Evolutionary conservation across 1,284 basidiomycete genomes (phyloP).

Genomic region (Inonotus hispidus): DNA sequence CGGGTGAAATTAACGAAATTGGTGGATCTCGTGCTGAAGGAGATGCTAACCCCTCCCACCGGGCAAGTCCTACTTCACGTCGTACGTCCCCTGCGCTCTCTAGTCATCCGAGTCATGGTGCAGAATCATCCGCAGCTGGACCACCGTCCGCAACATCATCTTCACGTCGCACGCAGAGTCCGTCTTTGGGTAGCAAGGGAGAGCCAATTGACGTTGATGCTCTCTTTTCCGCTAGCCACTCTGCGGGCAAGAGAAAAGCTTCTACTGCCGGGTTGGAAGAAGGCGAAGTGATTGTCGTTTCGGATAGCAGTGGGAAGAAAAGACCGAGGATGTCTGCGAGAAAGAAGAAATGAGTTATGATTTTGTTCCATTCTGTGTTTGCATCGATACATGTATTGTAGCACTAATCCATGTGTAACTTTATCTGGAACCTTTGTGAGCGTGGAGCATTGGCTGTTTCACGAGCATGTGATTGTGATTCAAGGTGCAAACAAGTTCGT

Average conservation of each 20-base stretch:
- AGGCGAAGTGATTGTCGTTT: not conserved
- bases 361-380: no score
- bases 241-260: slow-evolving; percentile 13
- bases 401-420: no score
- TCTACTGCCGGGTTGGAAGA: slow-evolving; percentile 10
- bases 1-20: not conserved
- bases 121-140: slow-evolving; percentile 8
- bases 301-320: slow-evolving; percentile 7
- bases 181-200: slow-evolving; percentile 5
- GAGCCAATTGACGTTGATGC: slow-evolving; percentile 12
- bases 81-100: slow-evolving; percentile 15
- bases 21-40: not conserved
- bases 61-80: slow-evolving; percentile 12
- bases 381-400: no score
- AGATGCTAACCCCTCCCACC: not conserved
- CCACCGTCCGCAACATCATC: slow-evolving; percentile 15
- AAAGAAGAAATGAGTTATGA: not conserved
- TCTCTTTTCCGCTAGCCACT: not conserved
- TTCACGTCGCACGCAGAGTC: slow-evolving; percentile 15
- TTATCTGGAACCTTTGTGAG: no score
- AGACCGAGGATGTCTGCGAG: not conserved
- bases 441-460: no score
- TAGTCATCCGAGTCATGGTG: slow-evolving; percentile 3
- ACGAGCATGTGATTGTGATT: no score
- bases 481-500: no score